Base-by-base conservation (phyloP, 495 filamentous ascomycete species). In the Lineolata rhizophorae region DNA sequence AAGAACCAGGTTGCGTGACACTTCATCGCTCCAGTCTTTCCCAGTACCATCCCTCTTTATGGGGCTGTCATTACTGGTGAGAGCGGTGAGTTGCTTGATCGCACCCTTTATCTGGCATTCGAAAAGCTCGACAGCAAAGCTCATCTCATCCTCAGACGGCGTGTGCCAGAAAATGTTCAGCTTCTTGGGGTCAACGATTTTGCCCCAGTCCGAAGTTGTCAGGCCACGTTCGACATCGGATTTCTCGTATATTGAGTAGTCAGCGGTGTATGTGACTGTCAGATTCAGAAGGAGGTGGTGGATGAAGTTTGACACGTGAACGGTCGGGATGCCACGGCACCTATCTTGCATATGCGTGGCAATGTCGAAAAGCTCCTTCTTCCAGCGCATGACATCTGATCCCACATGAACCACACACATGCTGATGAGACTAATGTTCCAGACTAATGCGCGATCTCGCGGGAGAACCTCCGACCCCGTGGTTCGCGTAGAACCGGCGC, bases 401-500 rank as follows among this genome's bases (percentile, higher is more conserved):
- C 87, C 87, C 31, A 95, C 81, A 40, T 99, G 87, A 25, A 99
- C 87, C 9, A 93, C 79, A 37, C 79, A 91, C 87, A 99, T 99
- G 52, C 83, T 92, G 2, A 99, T 67, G 60, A 95, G 80, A 52
- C 81, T 92, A 43, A 99, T 69, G 48, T 93, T 79, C 90, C 90
- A 95, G 10, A 95, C 82, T 12, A 99, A 58, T 9, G 76, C 87
- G 16, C 90, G 64, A 49, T 99, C 87, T 42, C 87, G 66, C 18
- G 87, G 87, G 22, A 95, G 63, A 18, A 95, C 79, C 47, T 99
- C 87, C 13, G 78, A 73, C 11, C 90, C 87, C 22, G 81, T 87
- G 26, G 80, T 94, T 39, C 87, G 62, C 18, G 90, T 90, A 20
- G 87, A 93, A 4, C 82, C 87, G 9, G 87, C 87, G n/a, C 81